These are phyloP conservation scores for Mycena rebaudengoi DNA, from an alignment of 768 basidiomycete genomes.

Conservation along the genomic window DNA sequence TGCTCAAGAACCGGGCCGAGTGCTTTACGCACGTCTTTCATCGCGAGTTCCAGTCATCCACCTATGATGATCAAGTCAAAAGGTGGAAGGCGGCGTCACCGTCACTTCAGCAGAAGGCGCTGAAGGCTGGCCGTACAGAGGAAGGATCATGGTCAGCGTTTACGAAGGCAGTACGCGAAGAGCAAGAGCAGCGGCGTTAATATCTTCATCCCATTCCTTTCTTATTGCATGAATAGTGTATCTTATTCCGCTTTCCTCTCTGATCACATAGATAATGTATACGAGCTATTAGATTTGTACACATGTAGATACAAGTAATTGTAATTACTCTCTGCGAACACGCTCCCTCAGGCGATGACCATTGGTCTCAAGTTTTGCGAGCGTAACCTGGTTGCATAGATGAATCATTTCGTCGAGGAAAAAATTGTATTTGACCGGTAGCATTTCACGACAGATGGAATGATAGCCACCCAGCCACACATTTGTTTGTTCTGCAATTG, in stretches of 20 bases:
- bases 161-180: no score
- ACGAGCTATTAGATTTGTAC: background rate
- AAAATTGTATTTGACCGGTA: conserved; percentile 37
- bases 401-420: conserved; percentile 51
- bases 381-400: conserved; percentile 28
- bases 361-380: conserved; percentile 22
- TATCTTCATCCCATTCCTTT: no score
- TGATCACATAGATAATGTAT: background rate
- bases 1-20: background rate
- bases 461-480: conserved; percentile 45
- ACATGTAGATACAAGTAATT: background rate
- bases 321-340: background rate
- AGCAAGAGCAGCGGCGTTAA: no score
- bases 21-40: conserved; percentile 5
- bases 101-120: no score
- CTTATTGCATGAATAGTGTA: no score
- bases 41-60: background rate
- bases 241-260: background rate
- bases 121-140: no score
- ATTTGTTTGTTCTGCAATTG: conserved; percentile 46
- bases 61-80: background rate
- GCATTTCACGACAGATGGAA: conserved; percentile 43
- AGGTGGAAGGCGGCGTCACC: background rate
- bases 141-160: no score
- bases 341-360: conserved; percentile 22